Evolutionary conservation across 1,139 yeast species (phyloP).

Genomic region (Kluyveromyces marxianus): DNA sequence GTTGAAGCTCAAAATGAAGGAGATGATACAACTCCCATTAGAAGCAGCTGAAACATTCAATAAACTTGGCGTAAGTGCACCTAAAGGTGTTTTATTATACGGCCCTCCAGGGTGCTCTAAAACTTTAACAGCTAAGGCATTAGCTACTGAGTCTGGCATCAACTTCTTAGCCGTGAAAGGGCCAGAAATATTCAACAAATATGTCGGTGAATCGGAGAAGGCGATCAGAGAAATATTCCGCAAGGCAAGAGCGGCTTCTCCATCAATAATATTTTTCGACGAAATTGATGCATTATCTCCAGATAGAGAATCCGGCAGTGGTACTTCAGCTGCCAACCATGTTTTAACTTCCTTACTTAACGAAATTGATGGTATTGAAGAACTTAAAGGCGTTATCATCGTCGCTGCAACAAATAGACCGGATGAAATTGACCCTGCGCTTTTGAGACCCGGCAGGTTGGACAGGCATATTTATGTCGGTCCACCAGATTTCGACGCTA

Average conservation of each 20-base stretch:
- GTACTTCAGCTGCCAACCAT: slow-evolving; percentile 70
- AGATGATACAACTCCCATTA: slow-evolving; percentile 87
- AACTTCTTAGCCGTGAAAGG: slow-evolving; percentile 93
- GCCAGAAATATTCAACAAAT: slow-evolving; percentile 88
- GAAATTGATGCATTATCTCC: slow-evolving; percentile 90
- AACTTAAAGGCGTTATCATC: slow-evolving; percentile 82
- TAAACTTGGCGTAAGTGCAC: slow-evolving; percentile 76
- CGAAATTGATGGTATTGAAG: slow-evolving; percentile 96
- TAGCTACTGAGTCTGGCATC: slow-evolving; percentile 90
- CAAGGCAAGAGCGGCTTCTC: slow-evolving; percentile 89
- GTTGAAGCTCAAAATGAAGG: slow-evolving; percentile 69
- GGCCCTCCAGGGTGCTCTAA: slow-evolving; percentile 98
- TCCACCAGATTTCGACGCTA: slow-evolving; percentile 79
- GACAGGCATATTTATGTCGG: slow-evolving; percentile 88
- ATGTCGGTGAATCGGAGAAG: slow-evolving; percentile 89
- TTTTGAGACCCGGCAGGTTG: slow-evolving; percentile 87
- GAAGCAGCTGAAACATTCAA: slow-evolving; percentile 74
- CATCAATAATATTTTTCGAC: slow-evolving; percentile 87
- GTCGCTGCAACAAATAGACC: slow-evolving; percentile 96
- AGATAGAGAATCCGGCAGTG: slow-evolving; percentile 55
- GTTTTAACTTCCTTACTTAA: slow-evolving; percentile 83
- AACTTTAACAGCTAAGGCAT: slow-evolving; percentile 86
- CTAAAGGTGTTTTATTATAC: slow-evolving; percentile 81
- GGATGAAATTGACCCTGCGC: slow-evolving; percentile 82
- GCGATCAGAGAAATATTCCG: slow-evolving; percentile 84